Base-by-base conservation (phyloP, 2,329 filamentous ascomycete species). In the Penicillium sp. region DNA sequence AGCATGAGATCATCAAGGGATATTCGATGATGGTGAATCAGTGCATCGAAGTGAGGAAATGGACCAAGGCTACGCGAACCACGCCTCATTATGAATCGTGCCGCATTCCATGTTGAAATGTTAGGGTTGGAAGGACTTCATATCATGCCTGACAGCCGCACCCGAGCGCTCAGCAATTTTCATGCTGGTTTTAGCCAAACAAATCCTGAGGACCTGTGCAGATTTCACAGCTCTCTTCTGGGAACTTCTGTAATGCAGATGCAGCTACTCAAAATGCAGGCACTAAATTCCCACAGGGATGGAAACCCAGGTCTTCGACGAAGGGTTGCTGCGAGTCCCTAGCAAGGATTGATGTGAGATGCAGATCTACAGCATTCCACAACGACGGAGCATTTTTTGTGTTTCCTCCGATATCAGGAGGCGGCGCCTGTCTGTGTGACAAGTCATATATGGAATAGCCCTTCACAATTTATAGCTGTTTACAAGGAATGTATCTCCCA, bases 401-500 rank as follows among this genome's bases (percentile, higher is more conserved):
- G 5, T 24, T 43, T 37, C 19, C 17, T 42, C 29, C 28, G 26
- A 43, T 35, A 15, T 43, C 9, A 37, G 8, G 3, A 43, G 37
- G 45, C 19, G 15, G 10, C 22, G 17, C 13, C 15, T 22, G 6
- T 24, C 3, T 35, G 22, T 24, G 12, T 12, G 2, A 6, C 12
- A 21, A 34, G 34, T 9, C 8, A n/a, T 2, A 32, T 8, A 8
- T 28, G 19, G 13, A 21, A 22, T 21, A 15, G 24, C 6, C 6
- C 13, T 40, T 24, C 19, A 19, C 4, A 15, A n/a, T 39, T 32
- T 19, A 43, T 17, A 22, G 17, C 17, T 42, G 9, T 33, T 31
- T 45, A 46, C 19, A 53, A 50, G 52, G 53, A 58, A 72, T 72
- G 69, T 72, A 67, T 65, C 69, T 72, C 68, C 62, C 65, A 68